These are phyloP conservation scores for Sporopachydermia lactativora DNA, from an alignment of 805 yeast species.

Conservation along the genomic window DNA sequence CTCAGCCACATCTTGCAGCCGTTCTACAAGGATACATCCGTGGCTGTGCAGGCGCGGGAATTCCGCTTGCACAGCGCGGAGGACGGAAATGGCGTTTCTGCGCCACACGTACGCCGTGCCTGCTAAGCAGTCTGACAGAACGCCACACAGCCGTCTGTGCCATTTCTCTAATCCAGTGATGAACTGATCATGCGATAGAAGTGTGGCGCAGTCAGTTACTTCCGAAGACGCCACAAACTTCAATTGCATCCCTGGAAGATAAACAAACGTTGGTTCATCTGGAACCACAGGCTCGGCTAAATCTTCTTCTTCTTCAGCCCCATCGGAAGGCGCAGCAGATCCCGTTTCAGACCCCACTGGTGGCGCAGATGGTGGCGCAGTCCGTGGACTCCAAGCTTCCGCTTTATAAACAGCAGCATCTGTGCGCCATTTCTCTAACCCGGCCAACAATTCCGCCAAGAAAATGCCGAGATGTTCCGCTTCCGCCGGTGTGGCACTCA, in stretches of 20 bases:
- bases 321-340: constrained; percentile 6
- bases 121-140: constrained; percentile 27
- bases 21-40: constrained; percentile 34
- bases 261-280: not conserved
- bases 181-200: constrained; percentile 21
- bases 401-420: constrained; percentile 18
- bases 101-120: constrained; percentile 60
- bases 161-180: constrained; percentile 34
- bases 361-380: constrained; percentile 2
- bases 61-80: constrained; percentile 47
- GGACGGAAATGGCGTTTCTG: constrained; percentile 63
- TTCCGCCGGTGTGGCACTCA: constrained; percentile 59
- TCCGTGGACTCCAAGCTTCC: constrained; percentile 14
- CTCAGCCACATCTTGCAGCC: constrained; percentile 32
- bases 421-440: constrained; percentile 32
- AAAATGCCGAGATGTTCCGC: constrained; percentile 77
- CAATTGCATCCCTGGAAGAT: constrained; percentile 15
- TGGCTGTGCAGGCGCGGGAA: constrained; percentile 62
- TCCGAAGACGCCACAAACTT: constrained; percentile 4
- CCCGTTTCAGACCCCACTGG: constrained; percentile 3
- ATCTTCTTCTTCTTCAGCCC: constrained; percentile 5
- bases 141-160: constrained; percentile 36
- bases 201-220: constrained; percentile 9
- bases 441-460: constrained; percentile 36
- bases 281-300: not conserved